A percentile compares a stretch with the other conserved stretches of the same genome.
Evolutionary conservation across 108 stramenopile genomes (phyloP).

Genomic region (Discostella stelligeroides): DNA sequence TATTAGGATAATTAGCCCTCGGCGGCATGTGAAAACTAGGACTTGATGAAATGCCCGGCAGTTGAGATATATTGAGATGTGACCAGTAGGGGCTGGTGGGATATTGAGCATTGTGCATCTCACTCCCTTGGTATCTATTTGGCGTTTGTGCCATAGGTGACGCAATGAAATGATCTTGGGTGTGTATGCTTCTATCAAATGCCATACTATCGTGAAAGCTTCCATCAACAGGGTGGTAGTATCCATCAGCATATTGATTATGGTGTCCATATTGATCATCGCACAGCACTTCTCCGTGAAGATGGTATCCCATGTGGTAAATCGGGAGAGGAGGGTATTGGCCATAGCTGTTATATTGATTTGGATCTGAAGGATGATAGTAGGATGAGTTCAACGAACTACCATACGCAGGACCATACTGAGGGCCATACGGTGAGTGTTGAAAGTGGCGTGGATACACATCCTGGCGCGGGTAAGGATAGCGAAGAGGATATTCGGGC

Average conservation of each 20-base stretch:
- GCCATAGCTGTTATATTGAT: slow-evolving; percentile 20
- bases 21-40: slow-evolving; percentile 41
- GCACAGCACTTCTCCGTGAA: slow-evolving; percentile 25
- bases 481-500: slow-evolving; percentile 14
- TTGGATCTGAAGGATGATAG: slow-evolving; percentile 6
- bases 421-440: slow-evolving; percentile 18
- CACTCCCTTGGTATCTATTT: slow-evolving; percentile 18
- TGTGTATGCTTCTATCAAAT: slow-evolving; percentile 31
- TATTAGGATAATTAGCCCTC: slow-evolving; percentile 19
- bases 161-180: slow-evolving; percentile 22
- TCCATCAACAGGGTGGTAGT: slow-evolving; percentile 33
- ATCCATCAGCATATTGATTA: slow-evolving; percentile 28
- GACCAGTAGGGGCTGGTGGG: slow-evolving; percentile 45
- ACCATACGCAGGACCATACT: not conserved
- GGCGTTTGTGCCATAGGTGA: slow-evolving; percentile 34
- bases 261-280: slow-evolving; percentile 33
- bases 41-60: slow-evolving; percentile 41
- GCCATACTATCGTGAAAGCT: slow-evolving; percentile 33
- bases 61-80: slow-evolving; percentile 51
- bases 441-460: slow-evolving; percentile 26
- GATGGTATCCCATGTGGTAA: slow-evolving; percentile 34
- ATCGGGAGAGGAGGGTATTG: slow-evolving; percentile 28
- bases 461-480: slow-evolving; percentile 26
- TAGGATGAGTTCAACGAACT: slow-evolving; percentile 21
- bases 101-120: slow-evolving; percentile 16